Base-by-base conservation (phyloP, 345 rosid genomes). In the Melaleuca alternifolia region DNA sequence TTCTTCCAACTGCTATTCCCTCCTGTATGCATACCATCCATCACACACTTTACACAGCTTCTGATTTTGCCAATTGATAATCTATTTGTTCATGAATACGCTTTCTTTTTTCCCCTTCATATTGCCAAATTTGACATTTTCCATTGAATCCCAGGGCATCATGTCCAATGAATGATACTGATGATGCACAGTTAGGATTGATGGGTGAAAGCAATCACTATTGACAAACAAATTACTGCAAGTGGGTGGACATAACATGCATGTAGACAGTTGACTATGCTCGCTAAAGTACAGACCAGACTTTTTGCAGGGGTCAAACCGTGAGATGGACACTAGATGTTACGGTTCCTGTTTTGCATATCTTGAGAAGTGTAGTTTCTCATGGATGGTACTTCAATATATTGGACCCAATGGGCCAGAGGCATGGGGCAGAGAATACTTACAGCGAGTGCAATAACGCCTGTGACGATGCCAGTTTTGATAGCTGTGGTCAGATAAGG, bases 1-100 rank as follows among this genome's bases (percentile, higher is more conserved):
- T 96, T 90, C 98, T 93, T 23, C 99, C 99, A 7, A 96, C 98
- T 7, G 99, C 99, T 87, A 96, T 95, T 44, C 99, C 98, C 92
- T 96, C 99, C 99, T 95, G 94, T 41, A 62, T 28, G 2, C 26
- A 8, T 11, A 20, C 21, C 48, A 81, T 54, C 26, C 16, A 54
- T 26, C 46, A 14, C 11, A 28, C 46, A 28, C 8, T 30, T 7
- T 21, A 76, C 28, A 2, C 26, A 33, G 53, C 51, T 20, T 50
- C 50, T 50, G 13, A 5, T 12, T 18, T 10, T 85, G 5, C 52
- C 33, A 26, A 37, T 85, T 85, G 21, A 10, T 50, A 5, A 5
- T 62, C 51, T 57, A 33, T 37, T 71, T 37, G 26, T 7, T 71
- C 37, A 71, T 71, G 79, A 71, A 33, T 71, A 46, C 24, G 33